phyloP scores from a whole-genome alignment of 1,284 basidiomycete species.

The Heliocybe sulcata region DNA sequence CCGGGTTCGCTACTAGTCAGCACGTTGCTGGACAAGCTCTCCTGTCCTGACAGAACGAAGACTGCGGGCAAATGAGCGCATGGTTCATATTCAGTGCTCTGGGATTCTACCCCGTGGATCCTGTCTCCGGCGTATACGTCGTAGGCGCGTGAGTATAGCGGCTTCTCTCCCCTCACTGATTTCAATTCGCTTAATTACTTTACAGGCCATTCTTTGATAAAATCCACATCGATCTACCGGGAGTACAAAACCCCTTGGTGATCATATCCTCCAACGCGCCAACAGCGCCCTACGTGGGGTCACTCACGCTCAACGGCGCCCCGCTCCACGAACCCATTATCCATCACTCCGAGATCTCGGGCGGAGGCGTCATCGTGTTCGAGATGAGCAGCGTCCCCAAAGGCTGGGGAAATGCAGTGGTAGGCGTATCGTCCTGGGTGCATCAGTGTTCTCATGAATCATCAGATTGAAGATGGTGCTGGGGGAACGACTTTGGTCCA shows the following conservation, averaged over 20 bases:
- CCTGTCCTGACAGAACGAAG: slow-evolving; percentile 79
- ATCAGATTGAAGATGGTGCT: neutral
- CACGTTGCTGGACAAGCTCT: no score
- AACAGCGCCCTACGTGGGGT: slow-evolving; percentile 50
- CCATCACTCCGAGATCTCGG: slow-evolving; percentile 44
- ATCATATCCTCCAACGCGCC: slow-evolving; percentile 49
- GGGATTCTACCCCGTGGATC: slow-evolving; percentile 85
- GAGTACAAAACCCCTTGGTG: slow-evolving; percentile 28
- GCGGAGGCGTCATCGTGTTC: slow-evolving; percentile 54
- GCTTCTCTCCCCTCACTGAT: neutral
- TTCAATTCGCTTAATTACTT: neutral
- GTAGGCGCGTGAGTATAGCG: slow-evolving; percentile 53
- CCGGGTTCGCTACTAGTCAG: no score
- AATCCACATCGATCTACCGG: slow-evolving; percentile 49
- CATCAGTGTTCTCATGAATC: neutral
- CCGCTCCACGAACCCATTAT: slow-evolving; percentile 38
- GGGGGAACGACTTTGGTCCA: neutral
- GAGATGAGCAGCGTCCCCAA: slow-evolving; percentile 53
- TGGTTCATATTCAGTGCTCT: slow-evolving; percentile 82
- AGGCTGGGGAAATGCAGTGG: slow-evolving; percentile 24
- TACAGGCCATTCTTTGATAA: slow-evolving; percentile 62
- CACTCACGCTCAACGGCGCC: slow-evolving; percentile 46
- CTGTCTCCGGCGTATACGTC: slow-evolving; percentile 67
- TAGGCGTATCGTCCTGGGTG: neutral
- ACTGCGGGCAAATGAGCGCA: slow-evolving; percentile 85